Base-by-base conservation (phyloP, 2,329 filamentous ascomycete species). In the Cyanodermella asteris region DNA sequence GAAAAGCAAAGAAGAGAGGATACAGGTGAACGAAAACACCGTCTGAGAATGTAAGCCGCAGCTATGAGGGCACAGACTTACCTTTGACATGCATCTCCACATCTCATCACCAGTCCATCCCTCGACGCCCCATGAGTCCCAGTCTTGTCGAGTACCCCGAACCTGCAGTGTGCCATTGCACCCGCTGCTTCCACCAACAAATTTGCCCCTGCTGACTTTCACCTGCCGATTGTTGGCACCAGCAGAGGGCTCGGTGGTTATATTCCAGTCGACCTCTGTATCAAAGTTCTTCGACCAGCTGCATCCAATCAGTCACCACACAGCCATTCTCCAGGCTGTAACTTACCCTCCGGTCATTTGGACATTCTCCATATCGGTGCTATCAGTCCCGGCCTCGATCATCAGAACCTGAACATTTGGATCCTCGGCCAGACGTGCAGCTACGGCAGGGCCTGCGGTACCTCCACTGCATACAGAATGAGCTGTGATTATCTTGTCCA, bases 41-140 rank as follows among this genome's bases (percentile, higher is more conserved):
- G 63, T 8, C 41, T 44, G 31, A 61, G 67, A 33, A 67, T 55
- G 13, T 67, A 60, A 4, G 61, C 55, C 4, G 64, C 61, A 27
- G 49, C 3, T 1, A 13, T 12, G 7, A 9, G 14, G 6, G 15
- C 10, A 3, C 3, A 9, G 9, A 6, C 13, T 13, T 9, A 28
- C 30, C 26, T 33, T 33, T 25, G 20, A 20, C 31, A 33, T 33
- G 15, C 23, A 31, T 10, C 21, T 27, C 19, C 29, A 33, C 8
- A 32, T 24, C 14, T 31, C 22, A 15, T 33, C 20, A 8, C 31
- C 31, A 15, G 18, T 29, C 31, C 31, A 33, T 3, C 33, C 34
- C n/a, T 26, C 23, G 12, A 33, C 5, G 7, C 18, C 22, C 31
- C 31, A 33, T 12, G 28, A 23, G 15, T 33, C 31, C 13, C 27